phyloP scores from a whole-genome alignment of 2,329 filamentous ascomycete genomes.

The Aureobasidium sp. region DNA sequence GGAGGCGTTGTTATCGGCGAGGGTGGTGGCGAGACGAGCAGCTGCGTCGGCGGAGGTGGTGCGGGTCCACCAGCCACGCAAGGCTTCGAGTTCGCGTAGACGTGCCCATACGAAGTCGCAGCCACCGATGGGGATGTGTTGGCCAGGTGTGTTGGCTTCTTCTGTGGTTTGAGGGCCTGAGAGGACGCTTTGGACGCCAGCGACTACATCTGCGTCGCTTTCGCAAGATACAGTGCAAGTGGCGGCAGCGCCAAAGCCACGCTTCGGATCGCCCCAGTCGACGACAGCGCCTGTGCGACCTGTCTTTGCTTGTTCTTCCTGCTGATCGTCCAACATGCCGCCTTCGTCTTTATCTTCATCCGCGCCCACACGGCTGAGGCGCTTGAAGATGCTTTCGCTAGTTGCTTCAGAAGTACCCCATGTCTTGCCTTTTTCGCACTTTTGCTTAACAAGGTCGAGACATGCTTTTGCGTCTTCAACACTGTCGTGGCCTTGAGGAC shows the following conservation, averaged over 20 bases:
- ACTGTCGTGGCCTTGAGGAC: constrained; percentile 73
- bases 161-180: constrained; percentile 28
- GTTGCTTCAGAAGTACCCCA: constrained; percentile 77
- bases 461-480: constrained; percentile 88
- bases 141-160: background rate
- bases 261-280: constrained; percentile 78
- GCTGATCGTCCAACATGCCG: constrained; percentile 38
- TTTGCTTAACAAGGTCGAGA: constrained; percentile 87
- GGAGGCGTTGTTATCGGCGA: background rate
- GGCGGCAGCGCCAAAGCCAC: constrained; percentile 50
- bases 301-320: constrained; percentile 24
- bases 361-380: constrained; percentile 44
- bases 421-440: constrained; percentile 81
- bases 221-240: constrained; percentile 48
- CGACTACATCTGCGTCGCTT: constrained; percentile 49
- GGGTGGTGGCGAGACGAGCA: constrained; percentile 21
- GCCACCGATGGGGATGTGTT: constrained; percentile 40
- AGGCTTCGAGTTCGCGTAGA: constrained; percentile 51
- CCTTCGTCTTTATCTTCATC: constrained; percentile 2
- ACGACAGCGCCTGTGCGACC: constrained; percentile 63
- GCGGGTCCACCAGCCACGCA: constrained; percentile 52
- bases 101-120: constrained; percentile 57
- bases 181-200: constrained; percentile 44
- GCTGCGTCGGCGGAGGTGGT: constrained; percentile 34
- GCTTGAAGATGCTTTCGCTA: constrained; percentile 82